Base-by-base conservation (phyloP, 2,329 filamentous ascomycete genomes). In the Pseudogymnoascus sp. region DNA sequence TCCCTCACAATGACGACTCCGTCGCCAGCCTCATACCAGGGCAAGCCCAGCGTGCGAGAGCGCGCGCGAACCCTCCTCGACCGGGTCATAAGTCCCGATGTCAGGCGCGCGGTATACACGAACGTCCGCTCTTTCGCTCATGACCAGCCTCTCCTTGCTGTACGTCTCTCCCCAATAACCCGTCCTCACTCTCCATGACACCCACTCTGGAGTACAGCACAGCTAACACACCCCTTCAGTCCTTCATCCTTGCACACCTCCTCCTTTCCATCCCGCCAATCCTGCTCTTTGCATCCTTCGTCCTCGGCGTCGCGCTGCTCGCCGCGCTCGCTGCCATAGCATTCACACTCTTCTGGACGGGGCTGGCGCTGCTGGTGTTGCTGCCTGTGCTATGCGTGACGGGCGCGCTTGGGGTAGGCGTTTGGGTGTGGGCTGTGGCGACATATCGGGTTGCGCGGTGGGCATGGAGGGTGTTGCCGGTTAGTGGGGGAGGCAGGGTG, bases 371-470 rank as follows among this genome's bases (percentile, higher is more conserved):
- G 9, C 70, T 90, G 57, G 70, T 92, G 39, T 79, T 94, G 14
- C 74, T 90, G 0, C 89, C 89, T 1, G 81, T 84, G 0, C 74
- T 93, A 37, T 81, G 89, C 71, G 72, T 90, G 64, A 86, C 87
- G 2, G 83, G 81, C 11, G 79, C 79, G 57, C 72, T 85, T 20
- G 88, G 83, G 4, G 74, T 85, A 1, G 79, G 86, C 63, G 73
- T 87, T 63, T 93, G 89, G 83, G 73, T 82, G 16, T 89, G 86
- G 84, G 84, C 80, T 6, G 74, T 88, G 7, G 81, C 78, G 12
- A 81, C 79, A 57, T 91, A 85, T 70, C 34, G 80, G 58, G 68
- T 77, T 38, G 75, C 73, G 3, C 75, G 76, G 58, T 80, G 77
- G 74, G 60, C 78, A 11, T 84, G 81, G 66, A 70, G 67, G 28